phyloP scores from a whole-genome alignment of 2,329 filamentous ascomycete species.

The Mycosphaerella arachidis region DNA sequence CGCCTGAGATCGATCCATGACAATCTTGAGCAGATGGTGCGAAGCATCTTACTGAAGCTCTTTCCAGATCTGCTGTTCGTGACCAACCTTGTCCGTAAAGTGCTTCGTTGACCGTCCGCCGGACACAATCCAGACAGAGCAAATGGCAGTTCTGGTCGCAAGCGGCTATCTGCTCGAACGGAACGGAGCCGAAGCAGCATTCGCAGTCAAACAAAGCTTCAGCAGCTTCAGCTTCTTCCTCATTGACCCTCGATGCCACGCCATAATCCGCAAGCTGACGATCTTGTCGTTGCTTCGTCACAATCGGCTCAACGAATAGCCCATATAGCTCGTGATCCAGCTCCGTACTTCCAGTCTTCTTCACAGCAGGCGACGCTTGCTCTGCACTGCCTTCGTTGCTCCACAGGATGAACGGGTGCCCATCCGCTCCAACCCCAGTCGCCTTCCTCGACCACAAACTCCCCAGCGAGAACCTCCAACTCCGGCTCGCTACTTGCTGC shows the following conservation, averaged over 20 bases:
- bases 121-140: constrained; percentile 77
- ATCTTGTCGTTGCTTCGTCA: constrained; percentile 38
- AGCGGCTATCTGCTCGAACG: constrained; percentile 70
- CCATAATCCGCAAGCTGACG: constrained; percentile 38
- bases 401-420: constrained; percentile 61
- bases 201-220: constrained; percentile 62
- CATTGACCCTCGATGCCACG: constrained; percentile 45
- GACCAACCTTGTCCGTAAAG: constrained; percentile 91
- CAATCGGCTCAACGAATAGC: constrained; percentile 40
- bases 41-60: constrained; percentile 76
- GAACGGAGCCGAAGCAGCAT: constrained; percentile 68
- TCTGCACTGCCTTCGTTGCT: constrained; percentile 43
- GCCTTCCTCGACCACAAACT: constrained; percentile 66
- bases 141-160: constrained; percentile 67
- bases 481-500: constrained; percentile 63
- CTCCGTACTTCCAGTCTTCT: constrained; percentile 58
- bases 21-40: constrained; percentile 67
- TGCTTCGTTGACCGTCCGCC: constrained; percentile 76
- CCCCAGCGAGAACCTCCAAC: constrained; percentile 72
- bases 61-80: constrained; percentile 67
- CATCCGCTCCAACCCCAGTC: constrained; percentile 46
- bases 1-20: constrained; percentile 63
- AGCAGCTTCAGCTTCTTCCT: constrained; percentile 45
- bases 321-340: constrained; percentile 49
- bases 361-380: constrained; percentile 57